Conservation (phyloP, 345 rosid species). For the Carallia pectinifolia region DNA sequence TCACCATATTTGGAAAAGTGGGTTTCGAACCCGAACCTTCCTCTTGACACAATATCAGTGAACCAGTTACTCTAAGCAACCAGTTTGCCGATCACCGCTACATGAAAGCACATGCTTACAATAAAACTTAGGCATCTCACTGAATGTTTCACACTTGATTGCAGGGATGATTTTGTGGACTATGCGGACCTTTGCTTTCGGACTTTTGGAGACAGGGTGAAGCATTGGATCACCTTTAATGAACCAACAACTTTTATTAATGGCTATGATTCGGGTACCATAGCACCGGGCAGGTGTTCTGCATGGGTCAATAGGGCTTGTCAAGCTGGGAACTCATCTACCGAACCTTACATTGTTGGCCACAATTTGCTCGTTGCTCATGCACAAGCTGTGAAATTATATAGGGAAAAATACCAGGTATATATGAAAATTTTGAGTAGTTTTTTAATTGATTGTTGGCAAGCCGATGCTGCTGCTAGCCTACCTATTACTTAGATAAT, state of each 20-base stretch:
- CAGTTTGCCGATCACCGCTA: too few species aligned
- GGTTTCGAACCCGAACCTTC: too few species aligned
- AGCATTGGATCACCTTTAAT: conserved; percentile 38
- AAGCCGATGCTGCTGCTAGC: too few species aligned
- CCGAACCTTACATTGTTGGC: conserved; percentile 31
- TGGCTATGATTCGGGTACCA: conserved; percentile 21
- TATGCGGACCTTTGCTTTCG: conserved; percentile 49
- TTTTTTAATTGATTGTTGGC: too few species aligned
- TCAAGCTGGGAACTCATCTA: conserved; percentile 21
- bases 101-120: too few species aligned
- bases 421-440: too few species aligned
- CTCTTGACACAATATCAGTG: too few species aligned
- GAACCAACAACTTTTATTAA: conserved; percentile 17
- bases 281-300: conserved; percentile 32
- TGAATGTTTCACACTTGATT: neutral
- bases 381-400: conserved; percentile 27
- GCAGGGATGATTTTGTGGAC: conserved; percentile 39
- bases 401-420: conserved; percentile 32
- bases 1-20: too few species aligned
- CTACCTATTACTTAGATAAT: too few species aligned
- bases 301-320: conserved; percentile 11
- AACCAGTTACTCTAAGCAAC: too few species aligned
- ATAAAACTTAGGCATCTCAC: neutral
- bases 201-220: conserved; percentile 40
- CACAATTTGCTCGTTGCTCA: conserved; percentile 35